A percentile compares a stretch with the other conserved stretches of the same genome.
These are phyloP conservation scores for Kurtzmaniella fragi DNA, from an alignment of 805 yeast species.

Conservation along the genomic window DNA sequence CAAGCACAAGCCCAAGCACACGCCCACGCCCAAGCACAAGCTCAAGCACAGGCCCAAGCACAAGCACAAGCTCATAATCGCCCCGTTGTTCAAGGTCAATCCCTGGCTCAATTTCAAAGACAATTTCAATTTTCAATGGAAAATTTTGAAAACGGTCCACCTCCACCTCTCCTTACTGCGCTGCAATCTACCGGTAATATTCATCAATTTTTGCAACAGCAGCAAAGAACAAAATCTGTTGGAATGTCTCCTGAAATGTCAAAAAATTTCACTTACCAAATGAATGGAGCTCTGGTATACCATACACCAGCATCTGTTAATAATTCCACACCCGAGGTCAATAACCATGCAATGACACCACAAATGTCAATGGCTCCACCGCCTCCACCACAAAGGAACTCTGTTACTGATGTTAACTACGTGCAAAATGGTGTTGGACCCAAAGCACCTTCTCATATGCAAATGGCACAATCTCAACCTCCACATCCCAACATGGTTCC, in stretches of 20 bases:
- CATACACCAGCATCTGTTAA: too few species aligned
- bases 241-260: too few species aligned
- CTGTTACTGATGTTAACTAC: neutral
- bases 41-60: neutral
- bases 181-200: constrained; percentile 4
- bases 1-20: neutral
- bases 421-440: neutral
- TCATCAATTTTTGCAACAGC: constrained; percentile 2
- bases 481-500: neutral
- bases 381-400: neutral
- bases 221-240: neutral
- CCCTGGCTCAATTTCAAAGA: neutral
- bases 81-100: neutral
- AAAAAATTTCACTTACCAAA: too few species aligned
- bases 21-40: neutral
- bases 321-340: neutral
- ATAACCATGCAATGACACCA: neutral
- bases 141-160: neutral
- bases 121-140: neutral
- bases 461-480: neutral
- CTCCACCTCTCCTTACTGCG: constrained; percentile 1
- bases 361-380: neutral
- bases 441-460: too few species aligned
- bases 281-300: too few species aligned
- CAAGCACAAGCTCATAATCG: neutral